Percentiles rank a stretch among this genome's conserved stretches.
Conservation (phyloP, 768 basidiomycete genomes). For the Naematelia encephala region DNA sequence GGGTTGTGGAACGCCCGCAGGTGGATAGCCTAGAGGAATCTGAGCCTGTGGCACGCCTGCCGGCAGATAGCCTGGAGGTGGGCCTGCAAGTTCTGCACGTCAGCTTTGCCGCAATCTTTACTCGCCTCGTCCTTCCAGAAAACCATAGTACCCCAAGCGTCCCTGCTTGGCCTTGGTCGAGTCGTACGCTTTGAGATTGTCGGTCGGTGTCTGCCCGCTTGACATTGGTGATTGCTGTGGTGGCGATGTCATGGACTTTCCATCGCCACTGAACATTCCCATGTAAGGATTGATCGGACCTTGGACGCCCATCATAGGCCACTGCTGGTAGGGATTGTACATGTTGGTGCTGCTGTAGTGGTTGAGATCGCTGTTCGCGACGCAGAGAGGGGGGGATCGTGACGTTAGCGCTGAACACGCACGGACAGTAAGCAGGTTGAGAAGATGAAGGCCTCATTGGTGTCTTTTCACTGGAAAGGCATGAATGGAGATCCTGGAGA, state of each 20-base stretch:
- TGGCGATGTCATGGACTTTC: not conserved
- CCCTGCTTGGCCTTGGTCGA: constrained; percentile 37
- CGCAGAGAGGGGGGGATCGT: too few relatives aligned
- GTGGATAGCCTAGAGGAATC: too few relatives aligned
- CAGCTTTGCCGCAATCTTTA: constrained; percentile 4
- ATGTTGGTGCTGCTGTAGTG: constrained; percentile 1
- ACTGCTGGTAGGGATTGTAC: constrained; percentile 1
- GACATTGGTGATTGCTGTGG: not conserved
- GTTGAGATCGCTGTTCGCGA: too few relatives aligned
- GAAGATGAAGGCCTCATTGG: too few relatives aligned
- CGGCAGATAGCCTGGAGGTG: constrained; percentile 38
- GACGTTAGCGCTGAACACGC: too few relatives aligned
- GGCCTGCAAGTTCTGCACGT: constrained; percentile 41
- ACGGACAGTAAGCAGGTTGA: too few relatives aligned
- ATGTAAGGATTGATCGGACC: not conserved
- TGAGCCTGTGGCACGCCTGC: too few relatives aligned
- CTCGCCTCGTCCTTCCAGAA: constrained; percentile 46
- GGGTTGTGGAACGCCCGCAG: too few relatives aligned
- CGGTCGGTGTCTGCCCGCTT: not conserved
- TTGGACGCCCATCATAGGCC: not conserved
- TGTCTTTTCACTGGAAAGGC: too few relatives aligned
- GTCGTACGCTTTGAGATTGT: constrained; percentile 29
- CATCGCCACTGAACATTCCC: constrained; percentile 5
- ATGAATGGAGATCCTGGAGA: too few relatives aligned
- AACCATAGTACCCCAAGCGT: constrained; percentile 44